Evolutionary conservation across 2,329 filamentous ascomycete species (phyloP).

Genomic region (Myriosclerotinia duriaeana): DNA sequence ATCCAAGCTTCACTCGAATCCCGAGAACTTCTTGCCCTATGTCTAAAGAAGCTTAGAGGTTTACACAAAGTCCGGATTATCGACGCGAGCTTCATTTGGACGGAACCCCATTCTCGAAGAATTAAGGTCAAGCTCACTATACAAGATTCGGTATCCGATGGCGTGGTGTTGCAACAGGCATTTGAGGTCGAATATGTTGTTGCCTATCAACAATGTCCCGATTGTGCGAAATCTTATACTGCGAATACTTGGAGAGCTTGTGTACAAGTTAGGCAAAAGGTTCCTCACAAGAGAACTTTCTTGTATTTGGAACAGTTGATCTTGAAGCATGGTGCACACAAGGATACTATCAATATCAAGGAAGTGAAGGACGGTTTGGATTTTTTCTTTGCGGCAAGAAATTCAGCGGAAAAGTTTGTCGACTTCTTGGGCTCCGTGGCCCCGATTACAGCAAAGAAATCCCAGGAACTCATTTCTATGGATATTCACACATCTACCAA

Average conservation of each 20-base stretch:
- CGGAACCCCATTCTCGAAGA: constrained; percentile 89
- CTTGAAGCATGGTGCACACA: constrained; percentile 87
- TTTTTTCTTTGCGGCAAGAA: constrained; percentile 88
- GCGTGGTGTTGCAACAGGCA: constrained; percentile 77
- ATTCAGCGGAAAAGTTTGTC: constrained; percentile 88
- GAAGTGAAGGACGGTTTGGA: constrained; percentile 94
- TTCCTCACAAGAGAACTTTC: constrained; percentile 88
- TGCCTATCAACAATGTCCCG: constrained; percentile 88
- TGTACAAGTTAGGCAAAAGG: constrained; percentile 95
- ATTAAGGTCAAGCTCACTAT: constrained; percentile 95
- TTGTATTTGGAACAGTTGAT: constrained; percentile 89
- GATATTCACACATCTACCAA: constrained; percentile 88
- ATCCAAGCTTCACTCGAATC: constrained; percentile 82
- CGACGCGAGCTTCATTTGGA: constrained; percentile 97
- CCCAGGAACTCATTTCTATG: constrained; percentile 90
- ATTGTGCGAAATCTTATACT: constrained; percentile 94
- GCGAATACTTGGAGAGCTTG: constrained; percentile 92
- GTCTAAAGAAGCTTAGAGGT: constrained; percentile 82
- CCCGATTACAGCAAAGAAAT: constrained; percentile 76
- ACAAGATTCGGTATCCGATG: constrained; percentile 66
- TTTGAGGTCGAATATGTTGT: constrained; percentile 95
- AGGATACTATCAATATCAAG: constrained; percentile 96
- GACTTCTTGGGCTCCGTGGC: constrained; percentile 84
- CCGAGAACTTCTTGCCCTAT: constrained; percentile 87
- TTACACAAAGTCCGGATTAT: constrained; percentile 90